These are phyloP conservation scores for Pseudotsuga menziesii DNA, from an alignment of 75 land plant genomes.

Conservation along the genomic window DNA sequence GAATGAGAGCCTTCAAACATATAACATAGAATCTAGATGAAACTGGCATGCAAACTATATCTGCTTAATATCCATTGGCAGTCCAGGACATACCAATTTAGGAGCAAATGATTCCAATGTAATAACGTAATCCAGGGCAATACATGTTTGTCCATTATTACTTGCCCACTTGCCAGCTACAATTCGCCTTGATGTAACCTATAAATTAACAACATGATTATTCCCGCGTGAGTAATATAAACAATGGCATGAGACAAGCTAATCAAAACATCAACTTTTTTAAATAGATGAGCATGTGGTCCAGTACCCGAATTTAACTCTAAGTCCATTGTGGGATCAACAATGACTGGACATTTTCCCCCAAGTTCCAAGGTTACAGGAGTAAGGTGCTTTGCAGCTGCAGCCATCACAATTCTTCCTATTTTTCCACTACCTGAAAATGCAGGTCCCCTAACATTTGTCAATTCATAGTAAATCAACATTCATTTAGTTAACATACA, in stretches of 20 bases:
- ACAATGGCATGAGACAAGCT: background rate
- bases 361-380: slow-evolving; percentile 96
- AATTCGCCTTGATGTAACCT: slow-evolving; percentile 86
- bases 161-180: slow-evolving; percentile 78
- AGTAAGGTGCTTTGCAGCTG: slow-evolving; percentile 96
- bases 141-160: slow-evolving; percentile 95
- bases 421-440: slow-evolving; percentile 70
- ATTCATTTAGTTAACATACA: background rate
- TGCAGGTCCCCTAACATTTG: background rate
- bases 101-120: slow-evolving; percentile 69
- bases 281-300: background rate
- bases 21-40: background rate
- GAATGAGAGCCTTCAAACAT: background rate
- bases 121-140: slow-evolving; percentile 78
- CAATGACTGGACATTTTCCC: slow-evolving; percentile 83
- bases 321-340: slow-evolving; percentile 70
- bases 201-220: slow-evolving; percentile 1
- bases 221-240: background rate
- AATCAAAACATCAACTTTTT: background rate
- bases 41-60: background rate
- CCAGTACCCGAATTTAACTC: slow-evolving; percentile 31
- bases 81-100: slow-evolving; percentile 56
- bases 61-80: background rate
- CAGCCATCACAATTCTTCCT: slow-evolving; percentile 84
- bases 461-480: background rate